Evolutionary conservation across 768 basidiomycete species (phyloP).

Genomic region (Trametes cubensis): DNA sequence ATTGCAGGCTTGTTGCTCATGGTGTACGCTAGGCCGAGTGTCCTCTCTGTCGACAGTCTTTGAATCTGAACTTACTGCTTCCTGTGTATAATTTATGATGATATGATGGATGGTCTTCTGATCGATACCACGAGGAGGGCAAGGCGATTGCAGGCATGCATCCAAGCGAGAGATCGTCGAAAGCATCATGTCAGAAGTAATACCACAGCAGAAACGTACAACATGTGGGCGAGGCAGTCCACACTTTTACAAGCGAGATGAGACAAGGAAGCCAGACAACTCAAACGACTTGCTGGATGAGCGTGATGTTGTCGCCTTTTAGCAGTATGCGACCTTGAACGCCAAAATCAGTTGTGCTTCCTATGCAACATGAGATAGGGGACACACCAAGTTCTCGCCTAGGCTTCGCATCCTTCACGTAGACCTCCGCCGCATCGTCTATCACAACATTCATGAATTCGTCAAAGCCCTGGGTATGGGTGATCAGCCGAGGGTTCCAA

Average conservation of each 20-base stretch:
- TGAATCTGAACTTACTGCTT: conserved; percentile 67
- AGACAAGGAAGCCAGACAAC: not conserved
- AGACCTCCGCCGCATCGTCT: conserved; percentile 92
- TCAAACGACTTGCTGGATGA: conserved; percentile 74
- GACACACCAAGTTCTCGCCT: conserved; percentile 77
- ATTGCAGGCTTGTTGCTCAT: not conserved
- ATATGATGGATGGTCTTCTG: not conserved
- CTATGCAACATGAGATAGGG: conserved; percentile 3
- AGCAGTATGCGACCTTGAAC: conserved; percentile 85
- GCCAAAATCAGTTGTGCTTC: conserved; percentile 8
- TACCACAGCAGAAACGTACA: conserved; percentile 29
- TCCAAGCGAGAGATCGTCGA: conserved; percentile 12
- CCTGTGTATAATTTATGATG: conserved; percentile 83
- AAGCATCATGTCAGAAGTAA: conserved; percentile 26
- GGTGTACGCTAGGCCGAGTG: conserved; percentile 66
- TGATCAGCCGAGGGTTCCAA: conserved; percentile 30
- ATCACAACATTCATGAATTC: conserved; percentile 99
- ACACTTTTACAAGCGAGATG: conserved; percentile 27
- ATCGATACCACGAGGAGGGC: not conserved
- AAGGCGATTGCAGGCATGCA: not conserved
- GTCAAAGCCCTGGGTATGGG: conserved; percentile 83
- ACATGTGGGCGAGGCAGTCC: conserved; percentile 20
- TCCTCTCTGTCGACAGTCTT: conserved; percentile 79
- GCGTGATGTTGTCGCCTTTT: conserved; percentile 98
- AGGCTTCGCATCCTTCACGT: conserved; percentile 86